phyloP scores from a whole-genome alignment of 345 rosid species.

The Gynandropsis gynandra region DNA sequence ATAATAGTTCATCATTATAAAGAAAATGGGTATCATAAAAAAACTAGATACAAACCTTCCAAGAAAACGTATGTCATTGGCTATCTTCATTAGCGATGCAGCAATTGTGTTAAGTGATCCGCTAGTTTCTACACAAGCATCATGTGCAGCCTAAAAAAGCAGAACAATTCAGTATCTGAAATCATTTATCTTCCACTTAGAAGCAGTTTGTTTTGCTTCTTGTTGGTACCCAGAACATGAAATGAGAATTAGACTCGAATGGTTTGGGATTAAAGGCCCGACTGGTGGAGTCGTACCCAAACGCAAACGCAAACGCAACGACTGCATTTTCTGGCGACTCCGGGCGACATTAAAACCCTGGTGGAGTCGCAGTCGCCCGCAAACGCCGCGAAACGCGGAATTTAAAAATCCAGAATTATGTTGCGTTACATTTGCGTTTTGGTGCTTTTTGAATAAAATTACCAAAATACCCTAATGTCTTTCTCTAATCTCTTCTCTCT shows the following conservation, averaged over 20 bases:
- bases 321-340: too few relatives aligned
- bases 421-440: too few relatives aligned
- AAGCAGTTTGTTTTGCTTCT: slow-evolving; percentile 9
- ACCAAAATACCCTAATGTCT: too few relatives aligned
- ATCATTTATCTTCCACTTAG: slow-evolving; percentile 2
- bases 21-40: not conserved
- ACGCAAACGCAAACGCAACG: too few relatives aligned
- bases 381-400: too few relatives aligned
- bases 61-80: slow-evolving; percentile 78
- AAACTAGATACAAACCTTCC: slow-evolving; percentile 53
- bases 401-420: too few relatives aligned
- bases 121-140: slow-evolving; percentile 93
- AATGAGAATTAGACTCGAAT: not conserved
- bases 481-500: too few relatives aligned
- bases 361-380: too few relatives aligned
- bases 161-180: slow-evolving; percentile 18
- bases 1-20: slow-evolving; percentile 5
- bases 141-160: slow-evolving; percentile 80
- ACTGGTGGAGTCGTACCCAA: too few relatives aligned
- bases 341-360: too few relatives aligned
- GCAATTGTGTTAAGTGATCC: slow-evolving; percentile 84
- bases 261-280: not conserved
- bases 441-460: too few relatives aligned
- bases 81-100: slow-evolving; percentile 83
- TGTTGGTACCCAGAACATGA: slow-evolving; percentile 2